Conservation (phyloP, 2,329 filamentous ascomycete species). For the Aspergillus neoniger region DNA sequence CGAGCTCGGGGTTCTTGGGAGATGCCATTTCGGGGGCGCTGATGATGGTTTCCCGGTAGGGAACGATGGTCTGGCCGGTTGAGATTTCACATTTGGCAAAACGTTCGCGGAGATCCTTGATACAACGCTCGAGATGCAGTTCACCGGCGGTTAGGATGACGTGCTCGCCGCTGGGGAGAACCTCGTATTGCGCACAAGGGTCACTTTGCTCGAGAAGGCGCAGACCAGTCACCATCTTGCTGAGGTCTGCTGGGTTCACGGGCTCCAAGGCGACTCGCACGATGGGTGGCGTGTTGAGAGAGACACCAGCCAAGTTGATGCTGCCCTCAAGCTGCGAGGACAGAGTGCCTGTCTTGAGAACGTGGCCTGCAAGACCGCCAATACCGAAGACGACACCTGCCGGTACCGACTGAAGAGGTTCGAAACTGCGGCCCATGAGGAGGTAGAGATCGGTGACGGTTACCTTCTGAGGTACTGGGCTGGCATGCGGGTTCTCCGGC, state of each 20-base stretch:
- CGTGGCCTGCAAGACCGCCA: constrained; percentile 83
- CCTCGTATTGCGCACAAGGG: constrained; percentile 93
- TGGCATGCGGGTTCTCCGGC: constrained; percentile 70
- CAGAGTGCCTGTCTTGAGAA: constrained; percentile 93
- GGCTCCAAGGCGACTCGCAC: constrained; percentile 96
- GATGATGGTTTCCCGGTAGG: constrained; percentile 91
- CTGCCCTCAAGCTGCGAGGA: constrained; percentile 84
- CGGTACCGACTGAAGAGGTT: constrained; percentile 79
- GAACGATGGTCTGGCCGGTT: constrained; percentile 89
- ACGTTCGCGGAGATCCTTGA: constrained; percentile 88
- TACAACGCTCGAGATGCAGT: constrained; percentile 86
- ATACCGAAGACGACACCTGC: constrained; percentile 96
- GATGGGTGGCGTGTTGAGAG: constrained; percentile 80
- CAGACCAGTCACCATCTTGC: constrained; percentile 91
- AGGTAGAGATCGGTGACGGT: constrained; percentile 88
- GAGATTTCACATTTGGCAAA: constrained; percentile 96
- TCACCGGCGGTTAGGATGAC: constrained; percentile 93
- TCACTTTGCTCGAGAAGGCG: constrained; percentile 89
- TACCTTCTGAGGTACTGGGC: constrained; percentile 76
- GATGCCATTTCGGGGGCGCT: constrained; percentile 88
- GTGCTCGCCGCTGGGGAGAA: constrained; percentile 89
- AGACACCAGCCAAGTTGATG: constrained; percentile 86
- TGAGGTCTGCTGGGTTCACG: constrained; percentile 81
- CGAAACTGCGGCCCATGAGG: constrained; percentile 89
- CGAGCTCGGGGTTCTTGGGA: constrained; percentile 80